phyloP scores from a whole-genome alignment of 495 filamentous ascomycete genomes.

The Xylaria grammica region DNA sequence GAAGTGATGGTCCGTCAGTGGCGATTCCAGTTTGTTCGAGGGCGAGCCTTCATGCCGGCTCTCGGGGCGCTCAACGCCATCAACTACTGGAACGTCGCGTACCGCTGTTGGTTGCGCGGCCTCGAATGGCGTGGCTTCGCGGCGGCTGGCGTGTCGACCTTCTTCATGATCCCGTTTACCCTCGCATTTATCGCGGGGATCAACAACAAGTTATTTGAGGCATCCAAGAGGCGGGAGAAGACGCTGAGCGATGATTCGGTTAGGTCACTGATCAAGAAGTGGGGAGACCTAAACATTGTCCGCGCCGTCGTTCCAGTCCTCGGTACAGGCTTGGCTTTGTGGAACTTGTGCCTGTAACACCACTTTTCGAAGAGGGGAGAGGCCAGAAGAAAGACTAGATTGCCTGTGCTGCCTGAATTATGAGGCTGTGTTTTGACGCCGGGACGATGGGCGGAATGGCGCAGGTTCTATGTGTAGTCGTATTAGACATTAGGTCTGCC shows the following conservation, averaged over 20 bases:
- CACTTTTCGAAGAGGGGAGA: background rate
- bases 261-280: conserved; percentile 20
- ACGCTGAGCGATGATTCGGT: conserved; percentile 17
- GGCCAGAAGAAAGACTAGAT: background rate
- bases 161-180: conserved; percentile 43
- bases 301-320: conserved; percentile 20
- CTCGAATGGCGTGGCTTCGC: conserved; percentile 23
- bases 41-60: conserved; percentile 33
- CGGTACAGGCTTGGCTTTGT: conserved; percentile 28
- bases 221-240: conserved; percentile 24
- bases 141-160: conserved; percentile 32
- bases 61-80: conserved; percentile 30
- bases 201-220: conserved; percentile 33
- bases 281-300: conserved; percentile 21
- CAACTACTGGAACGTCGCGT: conserved; percentile 34
- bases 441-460: conserved; percentile 13
- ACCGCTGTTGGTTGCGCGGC: conserved; percentile 34
- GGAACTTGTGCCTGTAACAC: conserved; percentile 24
- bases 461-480: background rate
- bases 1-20: conserved; percentile 38
- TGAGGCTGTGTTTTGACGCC: conserved; percentile 19
- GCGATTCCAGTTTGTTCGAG: conserved; percentile 37
- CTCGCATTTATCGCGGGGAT: conserved; percentile 34
- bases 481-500: background rate
- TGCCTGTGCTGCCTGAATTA: background rate